Percentiles rank a stretch among this genome's conserved stretches.
Evolutionary conservation across 2,329 filamentous ascomycete genomes (phyloP).

Genomic region (Acarospora socialis): DNA sequence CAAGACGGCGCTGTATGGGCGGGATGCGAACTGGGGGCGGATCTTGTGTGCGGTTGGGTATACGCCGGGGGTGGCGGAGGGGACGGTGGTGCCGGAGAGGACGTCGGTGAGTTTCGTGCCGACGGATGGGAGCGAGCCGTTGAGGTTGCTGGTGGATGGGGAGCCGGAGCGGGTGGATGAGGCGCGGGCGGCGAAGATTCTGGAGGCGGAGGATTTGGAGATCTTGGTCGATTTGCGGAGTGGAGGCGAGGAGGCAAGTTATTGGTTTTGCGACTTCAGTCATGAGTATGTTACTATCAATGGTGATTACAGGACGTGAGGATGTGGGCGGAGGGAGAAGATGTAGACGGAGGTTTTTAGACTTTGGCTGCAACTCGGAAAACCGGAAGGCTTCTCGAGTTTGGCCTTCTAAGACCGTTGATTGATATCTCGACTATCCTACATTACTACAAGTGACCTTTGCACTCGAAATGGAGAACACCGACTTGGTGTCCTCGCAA

Average conservation of each 20-base stretch:
- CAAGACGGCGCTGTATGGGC: slow-evolving; percentile 93
- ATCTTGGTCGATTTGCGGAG: slow-evolving; percentile 46
- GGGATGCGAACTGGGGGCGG: slow-evolving; percentile 96
- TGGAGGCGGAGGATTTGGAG: slow-evolving; percentile 48
- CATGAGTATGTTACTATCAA: slow-evolving; percentile 59
- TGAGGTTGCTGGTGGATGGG: slow-evolving; percentile 45
- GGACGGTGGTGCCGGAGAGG: slow-evolving; percentile 36
- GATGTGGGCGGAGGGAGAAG: no score
- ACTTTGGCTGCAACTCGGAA: no score
- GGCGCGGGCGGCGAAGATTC: slow-evolving; percentile 41
- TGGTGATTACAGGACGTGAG: slow-evolving; percentile 48
- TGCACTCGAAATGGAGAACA: no score
- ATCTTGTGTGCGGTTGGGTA: slow-evolving; percentile 93
- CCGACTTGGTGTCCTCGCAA: no score
- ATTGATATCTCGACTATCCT: no score
- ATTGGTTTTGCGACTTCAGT: slow-evolving; percentile 55
- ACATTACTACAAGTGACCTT: no score
- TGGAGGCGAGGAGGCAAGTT: slow-evolving; percentile 39
- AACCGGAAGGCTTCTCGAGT: no score
- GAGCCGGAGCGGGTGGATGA: slow-evolving; percentile 51
- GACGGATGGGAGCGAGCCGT: slow-evolving; percentile 38
- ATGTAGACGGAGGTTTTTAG: no score
- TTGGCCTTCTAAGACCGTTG: no score
- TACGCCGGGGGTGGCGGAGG: slow-evolving; percentile 21
- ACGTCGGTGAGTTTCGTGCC: slow-evolving; percentile 50